Conservation (phyloP, 179 eudicot species). For the Carnegiea gigantea region DNA sequence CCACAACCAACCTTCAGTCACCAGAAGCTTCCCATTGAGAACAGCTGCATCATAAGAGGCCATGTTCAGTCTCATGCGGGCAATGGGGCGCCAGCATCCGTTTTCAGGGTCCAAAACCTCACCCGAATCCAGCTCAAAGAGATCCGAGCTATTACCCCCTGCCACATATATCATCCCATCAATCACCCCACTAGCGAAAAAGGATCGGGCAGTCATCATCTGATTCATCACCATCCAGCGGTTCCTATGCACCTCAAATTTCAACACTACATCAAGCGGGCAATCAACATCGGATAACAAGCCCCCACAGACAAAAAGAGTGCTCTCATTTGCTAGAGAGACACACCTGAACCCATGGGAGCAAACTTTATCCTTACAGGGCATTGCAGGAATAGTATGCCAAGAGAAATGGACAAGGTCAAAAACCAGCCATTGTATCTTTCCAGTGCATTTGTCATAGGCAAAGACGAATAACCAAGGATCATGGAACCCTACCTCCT, state of each 20-base stretch:
- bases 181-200: conserved; percentile 79
- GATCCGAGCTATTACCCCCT: conserved; percentile 77
- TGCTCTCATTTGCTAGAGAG: conserved; percentile 58
- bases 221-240: conserved; percentile 86
- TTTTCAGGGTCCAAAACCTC: conserved; percentile 65
- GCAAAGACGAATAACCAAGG: conserved; percentile 83
- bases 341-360: conserved; percentile 82
- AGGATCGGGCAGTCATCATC: conserved; percentile 78
- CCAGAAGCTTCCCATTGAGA: conserved; percentile 76
- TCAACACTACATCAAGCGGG: conserved; percentile 79
- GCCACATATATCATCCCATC: conserved; percentile 86
- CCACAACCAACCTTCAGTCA: conserved; percentile 99
- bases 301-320: conserved; percentile 81
- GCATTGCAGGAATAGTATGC: conserved; percentile 90
- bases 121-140: conserved; percentile 76
- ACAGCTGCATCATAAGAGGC: conserved; percentile 87
- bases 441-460: conserved; percentile 71
- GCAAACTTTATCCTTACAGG: conserved; percentile 72
- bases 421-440: conserved; percentile 75
- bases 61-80: conserved; percentile 77
- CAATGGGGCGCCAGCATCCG: conserved; percentile 61
- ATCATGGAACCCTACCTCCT: conserved; percentile 61
- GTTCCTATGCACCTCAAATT: conserved; percentile 66
- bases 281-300: conserved; percentile 72
- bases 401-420: conserved; percentile 64